Percentiles rank a stretch among this genome's conserved stretches.
Conservation (phyloP, 352 stramenopile genomes). For the Plasmopara halstedii region DNA sequence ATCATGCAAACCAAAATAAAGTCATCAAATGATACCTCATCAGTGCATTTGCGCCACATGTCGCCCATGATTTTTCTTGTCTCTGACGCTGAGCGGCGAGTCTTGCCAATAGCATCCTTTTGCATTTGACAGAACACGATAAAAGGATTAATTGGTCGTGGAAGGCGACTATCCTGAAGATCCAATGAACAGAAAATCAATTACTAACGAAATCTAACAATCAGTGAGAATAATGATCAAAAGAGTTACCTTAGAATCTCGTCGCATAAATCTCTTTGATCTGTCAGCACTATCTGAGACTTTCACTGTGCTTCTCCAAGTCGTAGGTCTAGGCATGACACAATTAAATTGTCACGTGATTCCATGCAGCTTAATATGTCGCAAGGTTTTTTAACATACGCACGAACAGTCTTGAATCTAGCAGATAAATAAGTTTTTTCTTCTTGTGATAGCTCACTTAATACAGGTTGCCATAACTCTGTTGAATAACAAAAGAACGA, state of each 20-base stretch:
- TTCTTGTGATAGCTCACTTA: conserved; percentile 65
- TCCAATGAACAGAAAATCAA: not conserved
- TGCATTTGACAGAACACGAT: conserved; percentile 81
- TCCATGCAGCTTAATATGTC: too few species aligned
- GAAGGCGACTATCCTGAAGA: conserved; percentile 41
- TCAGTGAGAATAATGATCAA: not conserved
- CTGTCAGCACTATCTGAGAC: conserved; percentile 19
- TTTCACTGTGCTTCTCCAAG: conserved; percentile 16
- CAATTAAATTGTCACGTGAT: too few species aligned
- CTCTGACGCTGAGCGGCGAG: conserved; percentile 56
- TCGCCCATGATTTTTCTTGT: conserved; percentile 75
- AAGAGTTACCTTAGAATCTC: conserved; percentile 18
- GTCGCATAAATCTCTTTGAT: conserved; percentile 21
- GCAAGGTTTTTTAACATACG: too few species aligned
- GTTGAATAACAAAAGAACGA: not conserved
- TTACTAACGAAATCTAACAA: not conserved
- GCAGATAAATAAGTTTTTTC: conserved; percentile 60
- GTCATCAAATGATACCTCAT: conserved; percentile 40
- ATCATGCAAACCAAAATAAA: too few species aligned
- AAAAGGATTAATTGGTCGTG: conserved; percentile 71
- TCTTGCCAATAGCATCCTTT: conserved; percentile 48
- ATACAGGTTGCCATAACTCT: conserved; percentile 62
- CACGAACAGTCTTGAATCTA: conserved; percentile 26
- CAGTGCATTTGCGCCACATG: conserved; percentile 75
- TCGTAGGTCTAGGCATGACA: too few species aligned